Base-by-base conservation (phyloP, 2,329 filamentous ascomycete genomes). In the Gaeumannomyces tritici region DNA sequence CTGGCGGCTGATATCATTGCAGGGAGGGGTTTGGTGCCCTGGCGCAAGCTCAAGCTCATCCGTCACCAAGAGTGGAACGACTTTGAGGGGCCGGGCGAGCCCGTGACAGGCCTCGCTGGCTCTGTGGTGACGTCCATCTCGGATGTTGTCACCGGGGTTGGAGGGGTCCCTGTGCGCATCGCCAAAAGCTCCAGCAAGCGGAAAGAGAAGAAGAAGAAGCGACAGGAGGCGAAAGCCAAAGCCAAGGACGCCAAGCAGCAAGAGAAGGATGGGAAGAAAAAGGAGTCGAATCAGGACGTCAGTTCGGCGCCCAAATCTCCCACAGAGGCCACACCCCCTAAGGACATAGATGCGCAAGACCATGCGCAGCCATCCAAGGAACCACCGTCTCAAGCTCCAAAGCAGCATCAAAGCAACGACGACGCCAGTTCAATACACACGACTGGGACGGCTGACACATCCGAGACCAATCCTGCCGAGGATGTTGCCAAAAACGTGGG, bases 1-100 rank as follows among this genome's bases (percentile, higher is more conserved):
- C 66, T 90, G 54, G 88, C 88, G 2, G 88, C 88, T 0, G 83
- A 89, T 29, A 75, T 89, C 2, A 74, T 89, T 2, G 83, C 89
- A 4, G 78, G 82, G 42, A 79, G 79, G 65, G 85, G 84, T n/a
- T 79, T 83, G 65, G 69, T 89, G 27, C 78, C 80, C 28, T 90
- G 86, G 83, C 83, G 81, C 62, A 82, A 85, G 63, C 73, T 91
- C 58, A 80, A 83, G 15, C 77, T 91, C 0, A 69, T 89, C 11
- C 79, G 89, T 11, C 86, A 89, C 67, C 83, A 81, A 60, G 87
- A 90, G 67, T 91, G 88, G 87, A 89, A 90, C 66, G 88, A 91
- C 67, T 91, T 90, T 67, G 87, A 89, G 66, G 89, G 89, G 0
- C 88, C 88, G 0, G 88, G 88, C 0, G 89, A 91, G 69, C 89